phyloP scores from a whole-genome alignment of 345 rosid genomes.

The Gossypioides kirkii region DNA sequence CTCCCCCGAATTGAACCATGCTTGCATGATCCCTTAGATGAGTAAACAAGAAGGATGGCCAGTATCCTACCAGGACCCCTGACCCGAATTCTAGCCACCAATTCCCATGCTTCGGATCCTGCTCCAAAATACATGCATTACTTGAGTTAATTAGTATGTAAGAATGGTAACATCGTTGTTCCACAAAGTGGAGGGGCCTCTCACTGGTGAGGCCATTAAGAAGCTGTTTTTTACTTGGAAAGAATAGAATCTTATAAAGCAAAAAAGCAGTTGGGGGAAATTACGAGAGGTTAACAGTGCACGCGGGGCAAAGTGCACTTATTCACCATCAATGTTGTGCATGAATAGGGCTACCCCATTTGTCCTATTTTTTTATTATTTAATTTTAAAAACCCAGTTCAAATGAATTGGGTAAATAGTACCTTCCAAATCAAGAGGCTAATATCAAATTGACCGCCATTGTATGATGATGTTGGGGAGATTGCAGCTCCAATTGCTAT shows the following conservation, averaged over 20 bases:
- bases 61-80: conserved; percentile 83
- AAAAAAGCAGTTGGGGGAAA: conserved; percentile 21
- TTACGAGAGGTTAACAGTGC: conserved; percentile 14
- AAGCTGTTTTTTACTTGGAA: conserved; percentile 26
- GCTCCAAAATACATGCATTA: neutral
- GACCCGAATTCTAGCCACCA: conserved; percentile 99
- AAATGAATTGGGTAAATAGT: neutral
- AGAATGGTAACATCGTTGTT: neutral
- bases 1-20: conserved; percentile 96
- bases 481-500: conserved; percentile 96
- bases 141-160: neutral
- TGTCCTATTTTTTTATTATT: neutral
- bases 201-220: neutral
- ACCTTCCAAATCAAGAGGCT: conserved; percentile 97
- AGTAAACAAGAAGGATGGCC: conserved; percentile 83
- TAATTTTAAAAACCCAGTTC: neutral
- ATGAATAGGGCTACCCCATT: neutral
- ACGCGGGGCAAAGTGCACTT: conserved; percentile 2
- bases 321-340: neutral
- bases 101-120: conserved; percentile 99
- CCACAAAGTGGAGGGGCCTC: neutral
- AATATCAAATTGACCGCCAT: conserved; percentile 90
- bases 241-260: conserved; percentile 36
- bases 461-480: conserved; percentile 80
- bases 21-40: conserved; percentile 78